Evolutionary conservation across 768 basidiomycete species (phyloP).

Genomic region (Amanita thiersii): DNA sequence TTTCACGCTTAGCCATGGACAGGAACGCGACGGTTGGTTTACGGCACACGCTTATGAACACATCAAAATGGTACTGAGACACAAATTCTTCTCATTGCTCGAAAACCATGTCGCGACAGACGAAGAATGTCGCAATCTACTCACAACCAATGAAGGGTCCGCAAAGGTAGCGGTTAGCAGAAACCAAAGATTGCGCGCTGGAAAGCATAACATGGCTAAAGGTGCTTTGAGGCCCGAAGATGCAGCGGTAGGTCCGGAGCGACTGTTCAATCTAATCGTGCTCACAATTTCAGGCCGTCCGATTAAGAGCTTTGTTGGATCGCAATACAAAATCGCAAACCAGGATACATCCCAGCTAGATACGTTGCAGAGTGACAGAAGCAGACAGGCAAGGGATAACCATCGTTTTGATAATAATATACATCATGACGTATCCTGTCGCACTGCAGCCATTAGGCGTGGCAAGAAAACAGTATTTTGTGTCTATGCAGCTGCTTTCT

Average conservation of each 20-base stretch:
- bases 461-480: no score
- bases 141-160: conserved; percentile 34
- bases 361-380: no score
- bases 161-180: conserved; percentile 32
- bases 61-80: conserved; percentile 77
- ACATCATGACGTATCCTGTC: no score
- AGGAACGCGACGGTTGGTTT: conserved; percentile 92
- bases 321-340: conserved; percentile 30
- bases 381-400: no score
- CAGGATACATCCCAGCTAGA: no score
- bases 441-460: no score
- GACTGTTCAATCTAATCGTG: not conserved
- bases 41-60: conserved; percentile 65
- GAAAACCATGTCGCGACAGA: conserved; percentile 67
- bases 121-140: conserved; percentile 62
- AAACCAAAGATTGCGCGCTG: conserved; percentile 47
- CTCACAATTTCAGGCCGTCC: conserved; percentile 42
- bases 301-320: conserved; percentile 60
- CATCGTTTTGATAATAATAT: no score
- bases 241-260: conserved; percentile 51
- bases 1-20: conserved; percentile 3
- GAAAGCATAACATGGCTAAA: conserved; percentile 87
- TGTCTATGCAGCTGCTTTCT: conserved; percentile 36
- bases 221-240: conserved; percentile 77
- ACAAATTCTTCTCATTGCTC: conserved; percentile 77